Evolutionary conservation across 768 basidiomycete genomes (phyloP).

Genomic region (Mycena kentingensis): DNA sequence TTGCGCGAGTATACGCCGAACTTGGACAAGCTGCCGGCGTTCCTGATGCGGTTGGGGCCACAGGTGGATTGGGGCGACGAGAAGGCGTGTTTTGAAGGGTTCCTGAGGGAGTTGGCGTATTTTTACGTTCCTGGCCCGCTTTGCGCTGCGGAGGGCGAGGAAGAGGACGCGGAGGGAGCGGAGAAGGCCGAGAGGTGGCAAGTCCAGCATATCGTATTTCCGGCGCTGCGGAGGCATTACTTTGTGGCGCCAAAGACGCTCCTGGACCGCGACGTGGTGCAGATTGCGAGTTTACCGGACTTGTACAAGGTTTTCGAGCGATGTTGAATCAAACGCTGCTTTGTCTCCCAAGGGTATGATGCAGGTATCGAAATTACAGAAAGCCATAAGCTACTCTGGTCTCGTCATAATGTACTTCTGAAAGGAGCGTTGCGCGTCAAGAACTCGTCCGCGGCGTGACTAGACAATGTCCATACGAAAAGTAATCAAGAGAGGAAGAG

Average conservation of each 20-base stretch:
- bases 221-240: slow-evolving; percentile 79
- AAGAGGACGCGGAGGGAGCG: slow-evolving; percentile 42
- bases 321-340: too few species aligned
- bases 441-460: too few species aligned
- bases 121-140: slow-evolving; percentile 80
- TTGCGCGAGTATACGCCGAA: slow-evolving; percentile 89
- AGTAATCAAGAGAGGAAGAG: slow-evolving; percentile 24
- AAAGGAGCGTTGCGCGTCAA: too few species aligned
- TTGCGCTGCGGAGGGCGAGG: slow-evolving; percentile 29
- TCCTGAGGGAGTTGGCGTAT: slow-evolving; percentile 87
- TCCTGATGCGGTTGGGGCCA: slow-evolving; percentile 91
- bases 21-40: slow-evolving; percentile 84
- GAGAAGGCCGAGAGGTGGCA: slow-evolving; percentile 77
- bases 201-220: slow-evolving; percentile 89
- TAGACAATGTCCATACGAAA: too few species aligned
- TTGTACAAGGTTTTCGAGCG: slow-evolving; percentile 94
- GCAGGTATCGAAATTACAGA: too few species aligned
- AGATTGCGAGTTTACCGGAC: slow-evolving; percentile 88
- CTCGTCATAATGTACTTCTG: too few species aligned
- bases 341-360: too few species aligned
- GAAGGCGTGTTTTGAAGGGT: slow-evolving; percentile 78
- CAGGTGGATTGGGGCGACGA: slow-evolving; percentile 91
- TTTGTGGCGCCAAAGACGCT: slow-evolving; percentile 66
- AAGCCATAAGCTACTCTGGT: too few species aligned
- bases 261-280: slow-evolving; percentile 74